Evolutionary conservation across 306 rosid species (phyloP).

Genomic region (Cotoneaster glaucophyllus): DNA sequence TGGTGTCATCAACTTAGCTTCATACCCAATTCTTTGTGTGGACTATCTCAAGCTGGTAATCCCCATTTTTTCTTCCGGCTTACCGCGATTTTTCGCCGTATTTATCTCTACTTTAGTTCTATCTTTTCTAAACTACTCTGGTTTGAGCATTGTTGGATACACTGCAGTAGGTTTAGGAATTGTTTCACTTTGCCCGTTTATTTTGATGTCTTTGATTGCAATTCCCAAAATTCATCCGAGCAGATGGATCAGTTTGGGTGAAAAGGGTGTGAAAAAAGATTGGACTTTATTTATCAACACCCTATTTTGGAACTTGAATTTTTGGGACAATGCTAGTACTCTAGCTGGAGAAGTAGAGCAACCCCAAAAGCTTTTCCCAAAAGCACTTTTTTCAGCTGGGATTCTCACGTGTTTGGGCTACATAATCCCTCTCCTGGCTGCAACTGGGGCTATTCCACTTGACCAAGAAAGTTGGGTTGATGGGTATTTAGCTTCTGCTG

Average conservation of each 20-base stretch:
- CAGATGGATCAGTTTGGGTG: slow-evolving; percentile 46
- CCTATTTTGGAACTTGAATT: slow-evolving; percentile 55
- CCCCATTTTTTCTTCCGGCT: slow-evolving; percentile 32
- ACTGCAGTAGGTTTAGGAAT: slow-evolving; percentile 28
- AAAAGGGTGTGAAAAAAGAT: slow-evolving; percentile 33
- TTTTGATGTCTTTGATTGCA: slow-evolving; percentile 30
- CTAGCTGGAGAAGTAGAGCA: slow-evolving; percentile 51
- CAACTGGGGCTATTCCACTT: slow-evolving; percentile 39
- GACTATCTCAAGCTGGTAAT: slow-evolving; percentile 33
- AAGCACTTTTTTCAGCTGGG: slow-evolving; percentile 37
- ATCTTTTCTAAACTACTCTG: slow-evolving; percentile 34
- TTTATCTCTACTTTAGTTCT: slow-evolving; percentile 28
- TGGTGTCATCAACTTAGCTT: slow-evolving; percentile 36
- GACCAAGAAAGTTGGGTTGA: slow-evolving; percentile 36
- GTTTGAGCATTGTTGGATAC: slow-evolving; percentile 35
- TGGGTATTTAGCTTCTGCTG: slow-evolving; percentile 56
- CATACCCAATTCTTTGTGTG: slow-evolving; percentile 37
- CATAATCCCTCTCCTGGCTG: slow-evolving; percentile 45
- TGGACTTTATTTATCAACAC: slow-evolving; percentile 51
- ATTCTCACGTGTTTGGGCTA: slow-evolving; percentile 43
- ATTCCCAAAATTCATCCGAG: slow-evolving; percentile 39
- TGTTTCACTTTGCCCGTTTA: slow-evolving; percentile 35
- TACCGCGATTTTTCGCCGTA: slow-evolving; percentile 18
- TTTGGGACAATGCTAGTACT: slow-evolving; percentile 57
- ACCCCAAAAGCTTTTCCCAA: slow-evolving; percentile 45